A percentile compares a stretch with the other conserved stretches of the same genome.
Evolutionary conservation across 495 filamentous ascomycete species (phyloP).

Genomic region (Lentithecium fluviatile): DNA sequence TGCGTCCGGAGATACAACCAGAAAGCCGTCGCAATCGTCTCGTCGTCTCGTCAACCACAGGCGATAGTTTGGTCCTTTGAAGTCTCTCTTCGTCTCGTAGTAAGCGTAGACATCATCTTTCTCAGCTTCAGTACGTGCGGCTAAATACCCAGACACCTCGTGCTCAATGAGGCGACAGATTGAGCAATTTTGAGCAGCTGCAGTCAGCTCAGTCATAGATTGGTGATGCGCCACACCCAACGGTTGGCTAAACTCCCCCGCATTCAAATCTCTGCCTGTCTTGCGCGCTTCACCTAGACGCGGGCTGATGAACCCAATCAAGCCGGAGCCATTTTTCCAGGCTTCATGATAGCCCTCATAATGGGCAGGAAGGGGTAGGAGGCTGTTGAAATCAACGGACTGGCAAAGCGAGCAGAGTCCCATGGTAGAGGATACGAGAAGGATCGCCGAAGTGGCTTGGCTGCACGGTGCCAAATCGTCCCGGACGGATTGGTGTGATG

Average conservation of each 20-base stretch:
- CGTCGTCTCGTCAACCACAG: background rate
- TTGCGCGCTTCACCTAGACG: conserved; percentile 1
- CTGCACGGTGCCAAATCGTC: too few relatives aligned
- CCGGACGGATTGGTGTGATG: too few relatives aligned
- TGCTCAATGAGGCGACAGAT: conserved; percentile 14
- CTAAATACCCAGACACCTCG: conserved; percentile 3
- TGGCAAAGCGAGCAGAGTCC: conserved; percentile 4
- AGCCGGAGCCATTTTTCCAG: background rate
- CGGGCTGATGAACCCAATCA: background rate
- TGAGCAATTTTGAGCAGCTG: conserved; percentile 14
- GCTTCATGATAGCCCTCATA: background rate
- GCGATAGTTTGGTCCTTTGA: background rate
- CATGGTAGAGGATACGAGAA: background rate
- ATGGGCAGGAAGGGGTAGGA: conserved; percentile 8
- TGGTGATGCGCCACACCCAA: conserved; percentile 15
- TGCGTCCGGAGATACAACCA: conserved; percentile 1
- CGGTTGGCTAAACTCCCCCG: conserved; percentile 25
- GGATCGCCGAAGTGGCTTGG: too few relatives aligned
- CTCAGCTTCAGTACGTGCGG: conserved; percentile 14
- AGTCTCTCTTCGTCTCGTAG: background rate
- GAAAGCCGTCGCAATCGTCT: conserved; percentile 5
- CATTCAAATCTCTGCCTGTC: conserved; percentile 6
- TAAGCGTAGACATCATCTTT: conserved; percentile 8
- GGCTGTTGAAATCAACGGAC: conserved; percentile 3
- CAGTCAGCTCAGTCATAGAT: conserved; percentile 13